Conservation (phyloP, 495 filamentous ascomycete genomes). For the Lasiosphaeria miniovina region DNA sequence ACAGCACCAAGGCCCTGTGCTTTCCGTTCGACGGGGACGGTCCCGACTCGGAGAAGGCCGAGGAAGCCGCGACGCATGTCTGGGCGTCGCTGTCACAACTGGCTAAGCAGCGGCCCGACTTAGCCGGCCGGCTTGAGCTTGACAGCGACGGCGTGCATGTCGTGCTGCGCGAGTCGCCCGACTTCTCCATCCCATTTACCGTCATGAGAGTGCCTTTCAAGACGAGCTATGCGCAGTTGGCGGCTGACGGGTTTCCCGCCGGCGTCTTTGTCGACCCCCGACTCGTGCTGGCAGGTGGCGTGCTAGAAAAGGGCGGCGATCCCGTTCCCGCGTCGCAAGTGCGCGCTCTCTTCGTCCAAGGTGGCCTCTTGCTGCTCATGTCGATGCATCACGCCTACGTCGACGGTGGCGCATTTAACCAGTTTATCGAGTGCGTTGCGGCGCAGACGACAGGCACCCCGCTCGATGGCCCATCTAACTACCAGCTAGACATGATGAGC, state of each 20-base stretch:
- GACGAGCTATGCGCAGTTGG: conserved; percentile 25
- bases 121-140: conserved; percentile 32
- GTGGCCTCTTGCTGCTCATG: conserved; percentile 34
- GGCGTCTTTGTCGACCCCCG: conserved; percentile 24
- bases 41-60: conserved; percentile 19
- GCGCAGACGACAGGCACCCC: conserved; percentile 23
- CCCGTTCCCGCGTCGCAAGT: conserved; percentile 33
- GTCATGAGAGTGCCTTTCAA: background rate
- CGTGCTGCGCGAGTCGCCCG: background rate
- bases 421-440: conserved; percentile 50
- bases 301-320: conserved; percentile 12
- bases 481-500: background rate
- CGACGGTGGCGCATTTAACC: conserved; percentile 43
- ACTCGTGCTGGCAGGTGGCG: conserved; percentile 18
- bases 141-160: conserved; percentile 16
- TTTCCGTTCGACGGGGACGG: conserved; percentile 31
- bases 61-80: conserved; percentile 16
- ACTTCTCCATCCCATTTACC: background rate
- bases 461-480: conserved; percentile 3
- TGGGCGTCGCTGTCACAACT: conserved; percentile 25
- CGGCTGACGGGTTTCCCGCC: conserved; percentile 30
- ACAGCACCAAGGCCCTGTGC: conserved; percentile 34
- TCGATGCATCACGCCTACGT: conserved; percentile 35
- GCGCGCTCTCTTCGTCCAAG: conserved; percentile 28
- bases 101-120: conserved; percentile 27